Evolutionary conservation across 345 rosid genomes (phyloP).

Genomic region (Lumnitzera littorea): DNA sequence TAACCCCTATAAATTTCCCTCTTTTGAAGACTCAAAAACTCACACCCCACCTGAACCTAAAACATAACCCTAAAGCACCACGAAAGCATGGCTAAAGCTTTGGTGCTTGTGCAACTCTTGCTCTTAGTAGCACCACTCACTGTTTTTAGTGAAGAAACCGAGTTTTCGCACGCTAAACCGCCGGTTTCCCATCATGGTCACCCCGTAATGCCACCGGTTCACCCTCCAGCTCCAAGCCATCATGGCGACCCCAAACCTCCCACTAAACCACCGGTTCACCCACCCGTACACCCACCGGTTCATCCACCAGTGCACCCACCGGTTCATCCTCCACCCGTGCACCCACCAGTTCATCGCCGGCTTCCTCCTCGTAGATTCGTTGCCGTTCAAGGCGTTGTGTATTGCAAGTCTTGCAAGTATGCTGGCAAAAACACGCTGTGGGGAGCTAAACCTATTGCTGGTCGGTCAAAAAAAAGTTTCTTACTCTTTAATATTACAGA

Average conservation of each 20-base stretch:
- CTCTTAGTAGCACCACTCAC: conserved; percentile 32
- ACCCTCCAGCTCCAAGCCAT: not conserved
- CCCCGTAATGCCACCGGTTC: not conserved
- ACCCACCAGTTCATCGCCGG: conserved; percentile 22
- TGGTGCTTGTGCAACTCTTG: conserved; percentile 22
- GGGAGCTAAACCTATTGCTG: conserved; percentile 55
- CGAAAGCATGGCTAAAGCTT: conserved; percentile 22
- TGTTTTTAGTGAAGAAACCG: not conserved
- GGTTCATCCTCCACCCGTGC: conserved; percentile 7
- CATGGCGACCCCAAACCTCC: conserved; percentile 1
- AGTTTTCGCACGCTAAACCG: no score
- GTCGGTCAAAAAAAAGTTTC: conserved; percentile 19
- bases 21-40: not conserved
- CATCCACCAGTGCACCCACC: conserved; percentile 25
- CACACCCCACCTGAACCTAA: not conserved
- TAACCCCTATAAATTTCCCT: conserved; percentile 22
- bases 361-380: conserved; percentile 32
- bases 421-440: conserved; percentile 33
- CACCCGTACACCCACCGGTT: conserved; percentile 16
- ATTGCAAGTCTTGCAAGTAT: conserved; percentile 78
- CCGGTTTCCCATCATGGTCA: no score
- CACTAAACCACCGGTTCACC: not conserved
- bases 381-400: conserved; percentile 70
- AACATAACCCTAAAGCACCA: not conserved
- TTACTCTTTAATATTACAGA: not conserved